Conservation (phyloP, 148 eudicot genomes). For the Euryodendron excelsum region DNA sequence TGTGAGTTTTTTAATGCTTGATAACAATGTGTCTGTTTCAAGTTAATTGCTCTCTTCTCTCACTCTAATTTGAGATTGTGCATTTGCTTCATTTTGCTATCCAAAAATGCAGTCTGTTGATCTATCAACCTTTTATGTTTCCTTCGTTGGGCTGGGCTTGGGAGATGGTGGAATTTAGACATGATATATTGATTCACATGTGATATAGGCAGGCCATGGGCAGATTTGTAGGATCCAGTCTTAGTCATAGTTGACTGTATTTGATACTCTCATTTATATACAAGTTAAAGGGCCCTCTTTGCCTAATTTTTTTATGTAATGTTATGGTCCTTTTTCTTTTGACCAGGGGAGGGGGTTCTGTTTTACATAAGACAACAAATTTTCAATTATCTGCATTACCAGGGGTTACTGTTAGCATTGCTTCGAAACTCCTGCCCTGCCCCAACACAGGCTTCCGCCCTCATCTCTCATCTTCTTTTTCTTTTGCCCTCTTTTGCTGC, state of each 20-base stretch:
- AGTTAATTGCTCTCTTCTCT: not conserved
- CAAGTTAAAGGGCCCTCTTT: too few relatives aligned
- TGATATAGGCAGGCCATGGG: not conserved
- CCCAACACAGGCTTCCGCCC: too few relatives aligned
- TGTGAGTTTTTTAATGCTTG: conserved; percentile 40
- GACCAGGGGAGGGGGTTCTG: too few relatives aligned
- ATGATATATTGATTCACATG: not conserved
- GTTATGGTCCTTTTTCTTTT: too few relatives aligned
- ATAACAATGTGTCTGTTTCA: not conserved
- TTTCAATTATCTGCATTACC: too few relatives aligned
- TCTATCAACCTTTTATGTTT: not conserved
- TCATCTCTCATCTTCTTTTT: too few relatives aligned
- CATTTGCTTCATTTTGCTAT: not conserved
- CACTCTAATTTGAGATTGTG: not conserved
- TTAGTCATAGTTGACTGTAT: not conserved
- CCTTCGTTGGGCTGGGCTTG: not conserved
- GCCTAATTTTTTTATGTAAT: too few relatives aligned
- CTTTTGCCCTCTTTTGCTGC: too few relatives aligned
- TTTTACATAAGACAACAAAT: too few relatives aligned
- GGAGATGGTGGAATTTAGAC: not conserved
- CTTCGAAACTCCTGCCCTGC: too few relatives aligned
- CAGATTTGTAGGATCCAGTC: conserved; percentile 4
- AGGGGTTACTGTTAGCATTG: too few relatives aligned
- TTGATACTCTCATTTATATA: too few relatives aligned
- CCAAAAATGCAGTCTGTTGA: not conserved